Evolutionary conservation across 2,329 filamentous ascomycete species (phyloP), one percentile per base, ranked within the genome.

Genomic region (Phyllosticta ampelicida): DNA sequence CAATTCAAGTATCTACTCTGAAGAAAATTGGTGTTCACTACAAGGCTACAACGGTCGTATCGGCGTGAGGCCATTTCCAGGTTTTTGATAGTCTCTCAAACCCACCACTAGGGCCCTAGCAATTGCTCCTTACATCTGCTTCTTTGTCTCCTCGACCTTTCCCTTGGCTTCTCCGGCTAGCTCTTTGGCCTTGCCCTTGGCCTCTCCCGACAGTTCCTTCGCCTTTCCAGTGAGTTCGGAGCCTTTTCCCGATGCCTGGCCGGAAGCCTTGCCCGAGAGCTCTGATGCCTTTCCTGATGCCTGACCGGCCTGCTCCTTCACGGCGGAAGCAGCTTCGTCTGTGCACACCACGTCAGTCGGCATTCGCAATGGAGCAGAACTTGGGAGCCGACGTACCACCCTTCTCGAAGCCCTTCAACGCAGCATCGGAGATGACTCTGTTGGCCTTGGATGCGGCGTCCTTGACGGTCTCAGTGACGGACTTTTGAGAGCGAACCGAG

Each of bases 331-430:
- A 50, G 75, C 77, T 71, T 80, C 63, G 65, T 83, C 82, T 84
- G 66, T 62, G 16, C 16, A 18, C 23, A 20, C 20, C 10, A 18
- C 9, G 23, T 58, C 20, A 61, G 55, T 30, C 48, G 16, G 9
- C 20, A 48, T 18, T 44, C 49, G n/a, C 13, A 10, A 21, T 48
- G 8, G 28, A 16, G 16, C 13, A 10, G 11, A 18, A 29, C 30
- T 55, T 19, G 52, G 9, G 11, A 21, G 26, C 16, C 9, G 20
- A 77, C 82, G 60, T 79, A 85, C 82, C 77, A 60, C 80, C 80
- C 64, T 77, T 82, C 71, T 86, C 79, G 61, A 85, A 83, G 51
- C 82, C 83, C 71, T 81, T 80, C 20, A 85, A 79, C 10, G 78
- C 77, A 23, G 72, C 77, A 67, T 81, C 74, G 0, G 80, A 78